phyloP scores from a whole-genome alignment of 768 basidiomycete genomes.

The Tricholoma furcatifolium region DNA sequence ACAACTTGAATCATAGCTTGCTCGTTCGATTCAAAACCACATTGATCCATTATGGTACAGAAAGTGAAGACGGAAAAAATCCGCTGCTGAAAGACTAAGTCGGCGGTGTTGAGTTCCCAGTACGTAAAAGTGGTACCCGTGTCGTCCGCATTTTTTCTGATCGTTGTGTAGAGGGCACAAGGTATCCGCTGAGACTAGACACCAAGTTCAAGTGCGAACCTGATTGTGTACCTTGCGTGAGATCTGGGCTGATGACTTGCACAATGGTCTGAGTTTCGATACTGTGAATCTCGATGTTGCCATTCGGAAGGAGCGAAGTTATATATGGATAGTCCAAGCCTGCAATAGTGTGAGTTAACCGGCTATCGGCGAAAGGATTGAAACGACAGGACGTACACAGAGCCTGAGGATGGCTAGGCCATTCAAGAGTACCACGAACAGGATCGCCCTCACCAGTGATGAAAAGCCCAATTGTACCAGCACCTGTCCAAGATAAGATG shows the following conservation, averaged over 20 bases:
- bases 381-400: slow-evolving; percentile 55
- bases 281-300: slow-evolving; percentile 79
- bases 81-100: not conserved
- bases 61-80: too few relatives aligned
- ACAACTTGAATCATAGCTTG: too few relatives aligned
- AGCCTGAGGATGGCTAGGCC: slow-evolving; percentile 75
- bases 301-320: slow-evolving; percentile 74
- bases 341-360: slow-evolving; percentile 24
- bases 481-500: slow-evolving; percentile 81
- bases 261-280: slow-evolving; percentile 70
- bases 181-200: slow-evolving; percentile 42
- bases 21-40: not conserved
- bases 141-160: slow-evolving; percentile 46
- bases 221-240: slow-evolving; percentile 18
- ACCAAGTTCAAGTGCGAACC: slow-evolving; percentile 33
- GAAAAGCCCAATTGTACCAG: slow-evolving; percentile 82
- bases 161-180: slow-evolving; percentile 48
- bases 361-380: not conserved
- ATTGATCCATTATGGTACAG: not conserved
- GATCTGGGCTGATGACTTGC: slow-evolving; percentile 62
- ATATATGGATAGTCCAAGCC: slow-evolving; percentile 83
- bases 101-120: not conserved
- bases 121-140: slow-evolving; percentile 30
- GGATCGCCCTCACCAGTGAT: slow-evolving; percentile 85
- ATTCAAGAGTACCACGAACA: slow-evolving; percentile 85